Evolutionary conservation across 345 rosid species (phyloP), one percentile per base, ranked within the genome.

Genomic region (Camelina neglecta): DNA sequence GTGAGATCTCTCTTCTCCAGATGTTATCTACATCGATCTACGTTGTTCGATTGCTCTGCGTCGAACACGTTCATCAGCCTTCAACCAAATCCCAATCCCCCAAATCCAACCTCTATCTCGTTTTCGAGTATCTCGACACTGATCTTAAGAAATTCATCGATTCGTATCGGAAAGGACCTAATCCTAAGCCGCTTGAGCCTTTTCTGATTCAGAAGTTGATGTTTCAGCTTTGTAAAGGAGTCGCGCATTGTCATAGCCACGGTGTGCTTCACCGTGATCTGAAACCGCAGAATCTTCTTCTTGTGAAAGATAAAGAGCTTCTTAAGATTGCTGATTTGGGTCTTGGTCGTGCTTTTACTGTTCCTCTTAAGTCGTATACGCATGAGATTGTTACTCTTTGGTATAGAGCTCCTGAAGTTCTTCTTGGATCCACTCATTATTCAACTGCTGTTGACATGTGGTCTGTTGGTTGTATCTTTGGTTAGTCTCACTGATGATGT

Each of bases 381-480:
- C 98, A 92, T 35, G 98, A 94, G 89, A 89, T 89, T 11, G 97
- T 94, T 12, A 92, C 96, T 36, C 98, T 94, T 62, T 94, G 98
- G 98, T 92, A 94, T 55, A 74, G 97, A 58, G 96, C 98, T 33
- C 97, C 98, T 0, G 98, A 94, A 79, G 97, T 92, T 53, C 82
- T 94, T 74, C 92, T 94, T 44, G 97, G 97, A 0, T 87, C 91
- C 6, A 81, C 92, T 59, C 95, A 89, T 60, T 92, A 94, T 56
- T 94, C 98, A 24, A 89, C 93, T 4, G 97, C 81, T 18, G 97
- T 92, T 13, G 98, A 94, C 31, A 90, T 94, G 80, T 94, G 98
- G 98, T 94, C 98, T 15, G 97, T 94, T 29, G 98, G 98, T 13
- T 94, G 98, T 84, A 92, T 94, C 71, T 94, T 92, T 3, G 96